Evolutionary conservation across 305 asterid species (phyloP).

Genomic region (Andrographis paniculata): DNA sequence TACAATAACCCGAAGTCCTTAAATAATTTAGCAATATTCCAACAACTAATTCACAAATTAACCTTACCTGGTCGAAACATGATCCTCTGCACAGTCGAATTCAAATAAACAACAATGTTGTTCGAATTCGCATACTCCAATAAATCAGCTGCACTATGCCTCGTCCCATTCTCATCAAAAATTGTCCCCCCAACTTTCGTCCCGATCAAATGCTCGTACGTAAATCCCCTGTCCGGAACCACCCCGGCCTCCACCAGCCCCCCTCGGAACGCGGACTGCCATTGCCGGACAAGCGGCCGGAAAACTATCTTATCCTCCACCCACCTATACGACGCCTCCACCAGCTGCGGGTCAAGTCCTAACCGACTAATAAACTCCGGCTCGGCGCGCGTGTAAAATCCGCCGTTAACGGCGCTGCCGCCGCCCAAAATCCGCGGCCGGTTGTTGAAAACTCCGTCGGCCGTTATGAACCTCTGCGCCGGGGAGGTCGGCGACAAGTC

Average conservation of each 20-base stretch:
- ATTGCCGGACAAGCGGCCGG: slow-evolving; percentile 32
- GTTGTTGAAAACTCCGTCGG: slow-evolving; percentile 77
- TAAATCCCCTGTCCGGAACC: slow-evolving; percentile 39
- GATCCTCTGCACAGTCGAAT: slow-evolving; percentile 43
- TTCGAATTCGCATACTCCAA: slow-evolving; percentile 49
- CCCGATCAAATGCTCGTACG: slow-evolving; percentile 54
- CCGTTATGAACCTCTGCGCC: slow-evolving; percentile 57
- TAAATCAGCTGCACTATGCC: slow-evolving; percentile 74
- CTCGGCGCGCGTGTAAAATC: slow-evolving; percentile 57
- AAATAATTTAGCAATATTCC: no score
- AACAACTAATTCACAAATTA: no score
- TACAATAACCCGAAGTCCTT: no score
- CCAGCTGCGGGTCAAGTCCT: slow-evolving; percentile 49
- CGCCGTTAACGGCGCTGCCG: slow-evolving; percentile 40
- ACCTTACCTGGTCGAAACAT: no score
- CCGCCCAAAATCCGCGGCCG: slow-evolving; percentile 74
- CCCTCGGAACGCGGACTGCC: slow-evolving; percentile 57
- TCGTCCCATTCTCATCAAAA: slow-evolving; percentile 46
- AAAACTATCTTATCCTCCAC: slow-evolving; percentile 55
- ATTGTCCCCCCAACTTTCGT: slow-evolving; percentile 68
- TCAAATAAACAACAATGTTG: slow-evolving; percentile 31
- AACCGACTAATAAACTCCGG: slow-evolving; percentile 16
- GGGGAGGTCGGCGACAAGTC: slow-evolving; percentile 45
- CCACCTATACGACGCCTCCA: slow-evolving; percentile 56
- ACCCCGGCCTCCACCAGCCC: slow-evolving; percentile 55